Base-by-base conservation (phyloP, 176 grass and related monocot genomes). In the Rhynchospora tenuis region DNA sequence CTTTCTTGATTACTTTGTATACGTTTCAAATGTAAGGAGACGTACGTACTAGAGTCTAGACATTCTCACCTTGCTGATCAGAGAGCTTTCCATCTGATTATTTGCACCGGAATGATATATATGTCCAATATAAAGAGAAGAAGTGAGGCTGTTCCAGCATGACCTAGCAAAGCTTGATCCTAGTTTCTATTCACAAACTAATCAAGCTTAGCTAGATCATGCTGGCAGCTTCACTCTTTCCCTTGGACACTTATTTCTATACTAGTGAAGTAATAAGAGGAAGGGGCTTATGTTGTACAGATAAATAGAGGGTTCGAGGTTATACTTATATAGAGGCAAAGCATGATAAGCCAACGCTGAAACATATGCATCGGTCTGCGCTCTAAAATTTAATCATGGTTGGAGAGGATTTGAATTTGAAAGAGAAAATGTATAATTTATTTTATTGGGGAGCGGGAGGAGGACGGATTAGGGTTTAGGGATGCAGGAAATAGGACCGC, bases 141-240 rank as follows among this genome's bases (percentile, higher is more conserved):
- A 92, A 94, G 92, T 97, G 94, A 97, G 92, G 94, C 94, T 97
- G 90, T 88, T 80, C 87, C 87, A 94, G 94, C 94, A 97, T 97
- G 94, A 97, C 92, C 94, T 97, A 94, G 91, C 94, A 90, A 86
- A 83, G 87, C 44, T 83, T 91, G 88, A 81, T 85, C 62, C 72
- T 67, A 85, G 59, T 69, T 79, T 78, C 64, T 33, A 47, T 62
- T 51, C 10, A 83, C 80, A 17, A 20, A 71, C 24, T 79, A 83
- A 86, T 94, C 86, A 89, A 64, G 82, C 86, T 82, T 63, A 97
- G 94, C 90, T 97, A 94, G 94, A 97, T 97, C 94, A 97, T 97
- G 94, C 94, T 97, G 94, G 94, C 94, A 97, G 94, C 94, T 97
- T 97, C 94, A 97, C 92, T 92, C 88, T 70, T 97, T 97, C 94